Evolutionary conservation across 2,329 filamentous ascomycete species (phyloP).

Genomic region (Aspergillus sp.): DNA sequence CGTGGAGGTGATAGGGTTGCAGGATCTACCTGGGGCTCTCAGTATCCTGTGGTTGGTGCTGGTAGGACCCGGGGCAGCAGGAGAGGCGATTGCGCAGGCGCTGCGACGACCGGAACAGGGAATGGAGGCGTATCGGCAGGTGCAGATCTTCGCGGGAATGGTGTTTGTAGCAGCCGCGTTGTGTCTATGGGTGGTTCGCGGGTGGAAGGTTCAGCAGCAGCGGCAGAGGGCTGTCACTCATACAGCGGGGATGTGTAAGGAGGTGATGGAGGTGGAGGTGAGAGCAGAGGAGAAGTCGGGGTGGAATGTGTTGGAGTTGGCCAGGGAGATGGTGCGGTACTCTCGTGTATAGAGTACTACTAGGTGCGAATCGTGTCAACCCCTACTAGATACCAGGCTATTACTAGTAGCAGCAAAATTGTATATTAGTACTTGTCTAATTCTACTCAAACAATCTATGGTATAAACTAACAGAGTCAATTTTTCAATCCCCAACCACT

Average conservation of each 20-base stretch:
- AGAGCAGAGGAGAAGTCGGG: background rate
- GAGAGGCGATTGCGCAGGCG: constrained; percentile 56
- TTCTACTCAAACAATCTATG: too few relatives aligned
- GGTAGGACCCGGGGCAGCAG: constrained; percentile 44
- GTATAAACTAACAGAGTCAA: too few relatives aligned
- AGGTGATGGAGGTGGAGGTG: background rate
- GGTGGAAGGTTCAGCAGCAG: constrained; percentile 5
- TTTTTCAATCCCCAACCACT: too few relatives aligned
- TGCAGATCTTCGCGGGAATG: constrained; percentile 11
- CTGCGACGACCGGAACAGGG: constrained; percentile 43
- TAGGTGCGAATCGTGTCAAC: too few relatives aligned
- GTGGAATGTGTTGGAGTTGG: background rate
- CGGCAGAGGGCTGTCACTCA: background rate
- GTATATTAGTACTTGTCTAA: too few relatives aligned
- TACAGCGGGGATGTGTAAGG: constrained; percentile 1
- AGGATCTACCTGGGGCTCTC: constrained; percentile 53
- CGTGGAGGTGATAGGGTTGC: constrained; percentile 58
- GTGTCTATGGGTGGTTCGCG: constrained; percentile 6
- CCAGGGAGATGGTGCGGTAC: constrained; percentile 3
- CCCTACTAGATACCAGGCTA: too few relatives aligned
- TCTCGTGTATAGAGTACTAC: constrained; percentile 13
- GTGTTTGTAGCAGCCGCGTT: constrained; percentile 9
- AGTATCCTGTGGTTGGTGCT: constrained; percentile 58
- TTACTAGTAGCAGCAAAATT: too few relatives aligned
- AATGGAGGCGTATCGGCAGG: background rate